Conservation (phyloP, 371 early-diverging fungal species). For the Polyrhizophydium stewartii region DNA sequence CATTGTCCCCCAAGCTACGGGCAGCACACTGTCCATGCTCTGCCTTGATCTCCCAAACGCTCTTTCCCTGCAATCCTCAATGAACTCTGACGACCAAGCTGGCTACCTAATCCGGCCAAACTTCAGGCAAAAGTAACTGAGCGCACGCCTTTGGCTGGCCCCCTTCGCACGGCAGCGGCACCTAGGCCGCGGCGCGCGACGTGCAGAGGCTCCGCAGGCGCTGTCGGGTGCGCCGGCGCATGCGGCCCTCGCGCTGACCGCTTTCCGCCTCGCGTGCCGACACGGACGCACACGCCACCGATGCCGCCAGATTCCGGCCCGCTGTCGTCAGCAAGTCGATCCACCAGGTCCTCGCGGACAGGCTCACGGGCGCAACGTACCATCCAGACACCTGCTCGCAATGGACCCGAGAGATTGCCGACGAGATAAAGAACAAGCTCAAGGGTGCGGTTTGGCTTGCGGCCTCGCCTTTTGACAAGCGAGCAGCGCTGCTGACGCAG, state of each 20-base stretch:
- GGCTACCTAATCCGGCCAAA: slow-evolving; percentile 41
- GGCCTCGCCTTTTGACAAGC: not conserved
- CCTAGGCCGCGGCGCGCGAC: not conserved
- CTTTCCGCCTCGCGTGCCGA: not conserved
- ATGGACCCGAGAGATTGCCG: slow-evolving; percentile 56
- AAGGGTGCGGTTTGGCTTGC: slow-evolving; percentile 52
- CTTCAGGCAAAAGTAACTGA: slow-evolving; percentile 54
- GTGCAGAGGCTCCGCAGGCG: not conserved
- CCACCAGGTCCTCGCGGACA: slow-evolving; percentile 47
- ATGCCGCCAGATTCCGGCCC: slow-evolving; percentile 49
- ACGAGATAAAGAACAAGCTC: slow-evolving; percentile 60
- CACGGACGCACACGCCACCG: not conserved
- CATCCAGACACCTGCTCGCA: slow-evolving; percentile 51
- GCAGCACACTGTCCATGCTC: too few species aligned
- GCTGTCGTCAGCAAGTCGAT: slow-evolving; percentile 51
- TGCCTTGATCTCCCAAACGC: too few species aligned
- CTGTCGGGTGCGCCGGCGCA: not conserved
- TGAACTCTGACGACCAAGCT: not conserved
- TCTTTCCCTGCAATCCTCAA: too few species aligned
- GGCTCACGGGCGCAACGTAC: slow-evolving; percentile 49
- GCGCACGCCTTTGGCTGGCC: too few species aligned
- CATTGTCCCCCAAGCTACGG: too few species aligned
- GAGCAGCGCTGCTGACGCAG: not conserved
- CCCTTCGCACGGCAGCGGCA: too few species aligned
- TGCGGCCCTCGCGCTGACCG: not conserved